Evolutionary conservation across 768 basidiomycete genomes (phyloP).

Genomic region (Tylopilus plumbeoviolaceoides): DNA sequence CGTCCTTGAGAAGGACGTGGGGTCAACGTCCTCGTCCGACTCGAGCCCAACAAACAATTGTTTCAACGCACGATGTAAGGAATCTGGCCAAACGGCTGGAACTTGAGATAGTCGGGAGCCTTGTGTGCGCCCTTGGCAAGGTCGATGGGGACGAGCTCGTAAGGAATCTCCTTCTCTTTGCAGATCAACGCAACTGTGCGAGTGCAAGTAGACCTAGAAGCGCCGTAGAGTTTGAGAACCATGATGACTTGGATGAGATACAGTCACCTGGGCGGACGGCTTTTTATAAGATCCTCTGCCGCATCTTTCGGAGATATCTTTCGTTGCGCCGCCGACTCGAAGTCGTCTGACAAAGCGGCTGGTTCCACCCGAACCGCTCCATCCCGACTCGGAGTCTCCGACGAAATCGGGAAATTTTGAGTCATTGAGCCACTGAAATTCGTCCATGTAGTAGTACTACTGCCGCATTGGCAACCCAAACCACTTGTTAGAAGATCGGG

Average conservation of each 20-base stretch:
- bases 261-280: too few relatives aligned
- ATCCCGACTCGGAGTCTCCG: too few relatives aligned
- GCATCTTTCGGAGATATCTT: too few relatives aligned
- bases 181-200: slow-evolving; percentile 47
- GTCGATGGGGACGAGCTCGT: slow-evolving; percentile 45
- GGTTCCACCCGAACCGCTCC: too few relatives aligned
- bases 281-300: too few relatives aligned
- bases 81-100: slow-evolving; percentile 59
- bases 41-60: neutral
- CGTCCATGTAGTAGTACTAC: too few relatives aligned
- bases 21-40: neutral
- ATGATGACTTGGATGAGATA: slow-evolving; percentile 17
- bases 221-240: slow-evolving; percentile 36
- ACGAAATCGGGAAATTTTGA: too few relatives aligned
- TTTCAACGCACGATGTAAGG: slow-evolving; percentile 37
- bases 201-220: slow-evolving; percentile 42
- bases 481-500: too few relatives aligned
- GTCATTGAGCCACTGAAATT: too few relatives aligned
- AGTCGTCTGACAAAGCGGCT: too few relatives aligned
- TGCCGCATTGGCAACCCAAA: too few relatives aligned
- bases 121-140: slow-evolving; percentile 46
- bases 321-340: too few relatives aligned
- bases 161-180: slow-evolving; percentile 55
- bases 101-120: slow-evolving; percentile 35
- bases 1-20: slow-evolving; percentile 33